Percentiles rank a stretch among this genome's conserved stretches.
phyloP scores from a whole-genome alignment of 1,284 basidiomycete species.

The Ustilago xerochloae region DNA sequence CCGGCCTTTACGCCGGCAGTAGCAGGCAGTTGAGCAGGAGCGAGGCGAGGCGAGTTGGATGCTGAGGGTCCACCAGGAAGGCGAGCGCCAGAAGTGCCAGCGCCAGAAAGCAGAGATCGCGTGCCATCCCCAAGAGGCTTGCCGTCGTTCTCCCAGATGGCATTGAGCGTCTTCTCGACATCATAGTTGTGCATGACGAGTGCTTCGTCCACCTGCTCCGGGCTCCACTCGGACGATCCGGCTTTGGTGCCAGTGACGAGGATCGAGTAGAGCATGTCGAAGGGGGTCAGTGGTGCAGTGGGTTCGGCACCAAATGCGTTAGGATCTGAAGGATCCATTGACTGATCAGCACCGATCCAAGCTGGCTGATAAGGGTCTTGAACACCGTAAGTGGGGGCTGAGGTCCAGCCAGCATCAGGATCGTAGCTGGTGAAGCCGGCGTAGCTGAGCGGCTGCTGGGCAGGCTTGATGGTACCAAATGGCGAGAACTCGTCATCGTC shows the following conservation, averaged over 20 bases:
- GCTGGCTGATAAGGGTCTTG: conserved; percentile 1
- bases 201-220: conserved; percentile 91
- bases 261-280: conserved; percentile 92
- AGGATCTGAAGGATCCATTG: conserved; percentile 8
- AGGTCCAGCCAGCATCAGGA: conserved; percentile 36
- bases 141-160: conserved; percentile 77
- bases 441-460: conserved; percentile 34
- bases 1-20: conserved; percentile 49
- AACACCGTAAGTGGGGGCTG: conserved; percentile 9
- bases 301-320: conserved; percentile 73
- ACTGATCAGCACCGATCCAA: conserved; percentile 12
- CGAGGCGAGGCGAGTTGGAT: conserved; percentile 19
- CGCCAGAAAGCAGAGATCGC: conserved; percentile 28
- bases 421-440: conserved; percentile 32
- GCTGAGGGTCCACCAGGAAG: not conserved
- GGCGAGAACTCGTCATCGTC: conserved; percentile 74
- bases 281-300: conserved; percentile 80
- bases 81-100: conserved; percentile 6
- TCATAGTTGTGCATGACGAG: conserved; percentile 88
- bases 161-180: conserved; percentile 92
- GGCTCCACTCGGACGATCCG: conserved; percentile 71
- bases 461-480: conserved; percentile 67
- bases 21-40: conserved; percentile 22
- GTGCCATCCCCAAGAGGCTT: conserved; percentile 46
- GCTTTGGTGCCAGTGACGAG: conserved; percentile 71